A percentile compares a stretch with the other conserved stretches of the same genome.
These are phyloP conservation scores for Curvularia sp. DNA, from an alignment of 2,329 filamentous ascomycete species.

Conservation along the genomic window DNA sequence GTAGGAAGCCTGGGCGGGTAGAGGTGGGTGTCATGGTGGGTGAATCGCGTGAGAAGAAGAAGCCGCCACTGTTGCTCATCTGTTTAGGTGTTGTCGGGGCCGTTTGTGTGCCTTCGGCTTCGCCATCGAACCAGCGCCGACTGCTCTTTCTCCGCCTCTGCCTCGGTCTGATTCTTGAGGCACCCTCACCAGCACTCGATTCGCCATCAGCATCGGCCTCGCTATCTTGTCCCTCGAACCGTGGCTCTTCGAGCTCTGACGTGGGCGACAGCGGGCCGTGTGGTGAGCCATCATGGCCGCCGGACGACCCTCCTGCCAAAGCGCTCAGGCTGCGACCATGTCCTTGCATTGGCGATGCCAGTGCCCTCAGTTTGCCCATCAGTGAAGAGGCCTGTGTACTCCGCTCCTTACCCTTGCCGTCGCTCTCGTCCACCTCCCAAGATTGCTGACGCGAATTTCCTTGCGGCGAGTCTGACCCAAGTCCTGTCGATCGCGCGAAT, in stretches of 20 bases:
- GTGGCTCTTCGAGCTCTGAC: constrained; percentile 57
- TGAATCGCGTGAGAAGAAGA: constrained; percentile 57
- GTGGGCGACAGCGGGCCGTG: constrained; percentile 54
- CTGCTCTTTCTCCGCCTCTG: constrained; percentile 68
- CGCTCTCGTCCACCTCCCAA: constrained; percentile 67
- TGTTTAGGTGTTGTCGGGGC: constrained; percentile 71
- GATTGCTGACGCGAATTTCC: constrained; percentile 69
- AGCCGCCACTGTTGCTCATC: constrained; percentile 52
- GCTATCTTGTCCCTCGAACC: constrained; percentile 66
- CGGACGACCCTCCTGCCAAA: constrained; percentile 51
- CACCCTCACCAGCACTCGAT: constrained; percentile 78
- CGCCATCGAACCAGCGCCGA: constrained; percentile 60
- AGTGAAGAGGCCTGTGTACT: constrained; percentile 66
- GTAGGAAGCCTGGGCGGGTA: constrained; percentile 58
- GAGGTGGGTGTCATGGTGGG: constrained; percentile 43
- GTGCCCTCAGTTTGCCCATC: constrained; percentile 78
- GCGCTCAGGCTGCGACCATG: constrained; percentile 60
- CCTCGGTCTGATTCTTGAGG: constrained; percentile 46
- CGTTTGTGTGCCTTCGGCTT: constrained; percentile 63
- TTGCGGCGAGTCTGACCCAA: constrained; percentile 51
- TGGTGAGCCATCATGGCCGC: constrained; percentile 49
- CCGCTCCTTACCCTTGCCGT: constrained; percentile 62
- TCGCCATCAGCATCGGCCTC: constrained; percentile 82
- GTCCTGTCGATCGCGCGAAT: constrained; percentile 63
- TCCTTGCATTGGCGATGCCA: constrained; percentile 64